These are phyloP conservation scores for Hypoxylon sp. DNA, from an alignment of 2,329 filamentous ascomycete genomes.

Conservation along the genomic window DNA sequence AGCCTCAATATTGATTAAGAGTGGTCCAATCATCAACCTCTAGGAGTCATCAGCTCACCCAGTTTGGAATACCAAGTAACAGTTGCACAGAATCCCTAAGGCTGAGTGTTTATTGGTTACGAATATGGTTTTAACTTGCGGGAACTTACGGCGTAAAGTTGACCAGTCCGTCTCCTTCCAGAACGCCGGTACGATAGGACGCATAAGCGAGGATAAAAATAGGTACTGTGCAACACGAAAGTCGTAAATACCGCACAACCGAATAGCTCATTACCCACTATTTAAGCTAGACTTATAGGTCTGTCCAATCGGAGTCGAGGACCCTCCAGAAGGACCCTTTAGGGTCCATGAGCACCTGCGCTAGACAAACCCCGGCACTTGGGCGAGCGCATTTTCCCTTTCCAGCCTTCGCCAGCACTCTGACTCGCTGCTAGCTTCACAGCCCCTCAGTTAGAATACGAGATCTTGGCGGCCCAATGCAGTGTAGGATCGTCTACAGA, in stretches of 20 bases:
- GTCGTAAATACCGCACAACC: constrained; percentile 28
- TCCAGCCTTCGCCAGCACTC: constrained; percentile 25
- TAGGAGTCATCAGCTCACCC: constrained; percentile 15
- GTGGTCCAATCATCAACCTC: constrained; percentile 18
- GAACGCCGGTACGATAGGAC: constrained; percentile 33
- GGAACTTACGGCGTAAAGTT: constrained; percentile 13
- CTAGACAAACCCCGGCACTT: constrained; percentile 28
- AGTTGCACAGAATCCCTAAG: constrained; percentile 7
- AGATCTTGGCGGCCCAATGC: constrained; percentile 49
- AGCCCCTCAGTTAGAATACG: constrained; percentile 48
- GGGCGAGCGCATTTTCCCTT: constrained; percentile 28
- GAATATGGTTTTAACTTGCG: constrained; percentile 8
- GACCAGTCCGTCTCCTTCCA: constrained; percentile 26
- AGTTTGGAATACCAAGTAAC: constrained; percentile 3
- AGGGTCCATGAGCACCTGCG: constrained; percentile 9
- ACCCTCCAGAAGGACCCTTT: constrained; percentile 12
- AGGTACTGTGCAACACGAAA: constrained; percentile 34
- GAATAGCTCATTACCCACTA: constrained; percentile 4
- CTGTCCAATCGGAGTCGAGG: constrained; percentile 11
- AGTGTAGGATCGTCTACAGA: constrained; percentile 43
- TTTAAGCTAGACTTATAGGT: constrained; percentile 3
- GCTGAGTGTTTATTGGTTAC: constrained; percentile 1
- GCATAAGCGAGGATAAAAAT: constrained; percentile 41
- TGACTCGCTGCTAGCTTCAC: constrained; percentile 26
- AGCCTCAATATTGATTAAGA: constrained; percentile 18